Evolutionary conservation across 306 rosid species (phyloP), one percentile per base, ranked within the genome.

Genomic region (Vigna angularis): DNA sequence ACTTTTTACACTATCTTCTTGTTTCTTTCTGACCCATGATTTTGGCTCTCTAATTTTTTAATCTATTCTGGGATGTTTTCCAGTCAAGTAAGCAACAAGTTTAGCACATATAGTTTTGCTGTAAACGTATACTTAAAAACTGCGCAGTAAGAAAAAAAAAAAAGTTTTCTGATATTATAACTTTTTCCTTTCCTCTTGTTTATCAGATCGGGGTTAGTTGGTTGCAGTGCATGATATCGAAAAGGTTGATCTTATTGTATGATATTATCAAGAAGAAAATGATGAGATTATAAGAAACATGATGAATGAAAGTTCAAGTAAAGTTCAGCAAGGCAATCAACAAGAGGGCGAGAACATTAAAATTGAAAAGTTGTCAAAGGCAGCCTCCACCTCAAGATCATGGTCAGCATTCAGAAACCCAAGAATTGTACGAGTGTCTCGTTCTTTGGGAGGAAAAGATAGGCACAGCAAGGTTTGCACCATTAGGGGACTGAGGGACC

Each of bases 401-500:
- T 91, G 98, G 98, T 61, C 92, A 36, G 77, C 92, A 13, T 85
- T 85, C 45, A 86, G 91, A 55, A 93, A 93, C 63, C 98, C 98
- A 45, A 87, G 98, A 76, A 91, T 93, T 13, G 97, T 93, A 0
- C 70, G 98, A 26, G 97, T 91, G 8, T 93, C 98, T 0, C 91
- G 98, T 6, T 64, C 89, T 0, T 86, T 91, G 48, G 98, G 98
- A n/a, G 96, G 98, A 49, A 93, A 93, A 89, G 98, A 93, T n/a
- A 82, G 98, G 74, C 98, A 93, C 63, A 93, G 98, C 87, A 93
- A 93, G 69, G 98, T 93, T 12, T 90, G 93, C 77, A 93, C 98
- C 15, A 66, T 93, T 6, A 87, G 93, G 59, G 98, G 98, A 49
- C 79, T 93, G 50, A 83, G 97, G 45, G 98, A 93, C 84, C 63